Percentiles rank a stretch among this genome's conserved stretches.
Conservation (phyloP, 228 moss, liverwort and hornwort species). For the Sphagnum magellanicum region DNA sequence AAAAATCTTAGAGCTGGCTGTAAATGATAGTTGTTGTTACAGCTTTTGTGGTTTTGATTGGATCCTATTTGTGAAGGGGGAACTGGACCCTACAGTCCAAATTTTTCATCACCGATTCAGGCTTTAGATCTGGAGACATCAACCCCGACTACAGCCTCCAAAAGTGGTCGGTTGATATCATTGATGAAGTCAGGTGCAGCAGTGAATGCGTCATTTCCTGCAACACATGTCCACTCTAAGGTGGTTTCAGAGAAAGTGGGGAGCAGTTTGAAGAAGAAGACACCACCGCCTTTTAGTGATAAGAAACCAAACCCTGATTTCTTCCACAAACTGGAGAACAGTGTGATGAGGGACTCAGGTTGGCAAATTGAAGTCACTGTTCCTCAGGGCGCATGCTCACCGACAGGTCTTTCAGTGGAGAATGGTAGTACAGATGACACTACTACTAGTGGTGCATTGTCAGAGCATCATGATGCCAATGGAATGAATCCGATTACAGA, state of each 20-base stretch:
- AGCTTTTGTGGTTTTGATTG: too few species aligned
- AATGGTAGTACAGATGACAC: neutral
- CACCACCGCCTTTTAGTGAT: slow-evolving; percentile 29
- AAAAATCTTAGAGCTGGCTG: too few species aligned
- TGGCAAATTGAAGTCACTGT: slow-evolving; percentile 59
- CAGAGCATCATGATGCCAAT: neutral
- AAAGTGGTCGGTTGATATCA: slow-evolving; percentile 9
- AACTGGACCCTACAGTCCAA: too few species aligned
- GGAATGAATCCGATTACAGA: neutral
- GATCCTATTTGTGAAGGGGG: too few species aligned
- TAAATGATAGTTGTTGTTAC: too few species aligned
- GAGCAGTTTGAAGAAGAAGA: slow-evolving; percentile 26
- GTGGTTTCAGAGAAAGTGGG: slow-evolving; percentile 19
- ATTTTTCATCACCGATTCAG: slow-evolving; percentile 2
- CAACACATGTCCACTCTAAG: slow-evolving; percentile 18
- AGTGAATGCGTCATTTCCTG: slow-evolving; percentile 7
- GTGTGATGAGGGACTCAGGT: slow-evolving; percentile 17
- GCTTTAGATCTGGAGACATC: slow-evolving; percentile 6
- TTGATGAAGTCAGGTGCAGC: slow-evolving; percentile 20
- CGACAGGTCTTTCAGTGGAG: slow-evolving; percentile 14
- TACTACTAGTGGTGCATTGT: slow-evolving; percentile 10
- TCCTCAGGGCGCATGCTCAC: slow-evolving; percentile 10
- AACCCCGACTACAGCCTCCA: slow-evolving; percentile 9
- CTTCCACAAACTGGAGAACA: slow-evolving; percentile 54
- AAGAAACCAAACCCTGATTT: slow-evolving; percentile 68